phyloP scores from a whole-genome alignment of 345 rosid genomes.

The Gossypium bickii region DNA sequence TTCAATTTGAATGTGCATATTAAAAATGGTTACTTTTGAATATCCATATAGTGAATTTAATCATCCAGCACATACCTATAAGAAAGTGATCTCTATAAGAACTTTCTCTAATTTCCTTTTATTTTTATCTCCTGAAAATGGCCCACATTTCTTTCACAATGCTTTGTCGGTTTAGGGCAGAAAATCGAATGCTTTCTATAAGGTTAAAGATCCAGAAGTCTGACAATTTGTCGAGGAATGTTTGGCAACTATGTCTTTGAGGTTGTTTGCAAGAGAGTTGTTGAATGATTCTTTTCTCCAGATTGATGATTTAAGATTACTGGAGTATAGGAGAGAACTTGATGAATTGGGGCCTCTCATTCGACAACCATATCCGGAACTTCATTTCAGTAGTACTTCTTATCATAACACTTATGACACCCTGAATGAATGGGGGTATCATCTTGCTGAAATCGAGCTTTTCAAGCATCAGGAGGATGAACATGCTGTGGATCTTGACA shows the following conservation, averaged over 20 bases:
- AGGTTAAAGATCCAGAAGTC: constrained; percentile 77
- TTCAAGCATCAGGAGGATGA: constrained; percentile 71
- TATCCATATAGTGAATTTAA: constrained; percentile 92
- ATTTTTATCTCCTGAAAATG: not conserved
- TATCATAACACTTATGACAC: constrained; percentile 25
- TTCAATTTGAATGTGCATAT: constrained; percentile 92
- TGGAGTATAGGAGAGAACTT: constrained; percentile 36
- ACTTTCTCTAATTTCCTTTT: not conserved
- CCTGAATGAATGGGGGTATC: constrained; percentile 50
- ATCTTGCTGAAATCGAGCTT: constrained; percentile 55
- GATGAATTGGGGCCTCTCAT: constrained; percentile 39
- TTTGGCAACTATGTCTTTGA: constrained; percentile 65
- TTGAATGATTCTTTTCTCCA: constrained; percentile 75
- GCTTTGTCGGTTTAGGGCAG: constrained; percentile 55
- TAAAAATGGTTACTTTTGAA: constrained; percentile 96
- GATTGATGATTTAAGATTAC: constrained; percentile 42
- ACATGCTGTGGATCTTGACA: constrained; percentile 44
- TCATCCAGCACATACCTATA: constrained; percentile 89
- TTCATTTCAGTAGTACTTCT: constrained; percentile 31
- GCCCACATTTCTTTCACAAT: constrained; percentile 12
- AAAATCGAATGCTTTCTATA: constrained; percentile 77
- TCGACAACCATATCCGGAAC: constrained; percentile 50
- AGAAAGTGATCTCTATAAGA: constrained; percentile 45
- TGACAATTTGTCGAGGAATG: constrained; percentile 75
- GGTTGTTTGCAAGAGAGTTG: constrained; percentile 84